These are phyloP conservation scores for Macroventuria anomochaeta DNA, from an alignment of 2,329 filamentous ascomycete genomes.

Conservation along the genomic window DNA sequence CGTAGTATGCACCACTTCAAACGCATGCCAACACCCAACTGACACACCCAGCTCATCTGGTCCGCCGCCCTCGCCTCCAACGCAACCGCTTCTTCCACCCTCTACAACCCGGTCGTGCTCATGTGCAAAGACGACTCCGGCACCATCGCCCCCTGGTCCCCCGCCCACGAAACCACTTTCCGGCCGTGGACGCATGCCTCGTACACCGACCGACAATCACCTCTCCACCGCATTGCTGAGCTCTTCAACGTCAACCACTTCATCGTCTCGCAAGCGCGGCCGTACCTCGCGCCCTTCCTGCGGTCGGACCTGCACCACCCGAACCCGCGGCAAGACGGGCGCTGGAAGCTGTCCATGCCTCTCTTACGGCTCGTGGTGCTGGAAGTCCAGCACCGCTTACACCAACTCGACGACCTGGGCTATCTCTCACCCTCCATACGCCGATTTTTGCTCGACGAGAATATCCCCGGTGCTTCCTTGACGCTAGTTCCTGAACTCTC, in stretches of 20 bases:
- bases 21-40: constrained; percentile 3
- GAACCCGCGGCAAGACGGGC: constrained; percentile 62
- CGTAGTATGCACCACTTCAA: constrained; percentile 67
- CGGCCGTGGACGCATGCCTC: constrained; percentile 69
- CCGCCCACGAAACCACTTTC: constrained; percentile 65
- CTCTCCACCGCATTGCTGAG: constrained; percentile 75
- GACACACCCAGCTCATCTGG: constrained; percentile 70
- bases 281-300: constrained; percentile 86
- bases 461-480: constrained; percentile 76
- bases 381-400: constrained; percentile 80
- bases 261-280: constrained; percentile 89
- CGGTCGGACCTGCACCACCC: constrained; percentile 81
- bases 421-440: constrained; percentile 73
- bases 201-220: constrained; percentile 70
- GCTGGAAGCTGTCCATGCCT: constrained; percentile 64
- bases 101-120: constrained; percentile 71
- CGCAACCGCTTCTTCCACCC: constrained; percentile 68
- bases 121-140: constrained; percentile 80
- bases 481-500: constrained; percentile 83
- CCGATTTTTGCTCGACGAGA: constrained; percentile 81
- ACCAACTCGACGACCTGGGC: constrained; percentile 79
- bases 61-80: constrained; percentile 80
- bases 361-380: constrained; percentile 71
- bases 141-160: constrained; percentile 75
- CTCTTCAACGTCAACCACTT: constrained; percentile 96